Conservation (phyloP, 139 green algal species). For the Limnomonas spitsbergensis region DNA sequence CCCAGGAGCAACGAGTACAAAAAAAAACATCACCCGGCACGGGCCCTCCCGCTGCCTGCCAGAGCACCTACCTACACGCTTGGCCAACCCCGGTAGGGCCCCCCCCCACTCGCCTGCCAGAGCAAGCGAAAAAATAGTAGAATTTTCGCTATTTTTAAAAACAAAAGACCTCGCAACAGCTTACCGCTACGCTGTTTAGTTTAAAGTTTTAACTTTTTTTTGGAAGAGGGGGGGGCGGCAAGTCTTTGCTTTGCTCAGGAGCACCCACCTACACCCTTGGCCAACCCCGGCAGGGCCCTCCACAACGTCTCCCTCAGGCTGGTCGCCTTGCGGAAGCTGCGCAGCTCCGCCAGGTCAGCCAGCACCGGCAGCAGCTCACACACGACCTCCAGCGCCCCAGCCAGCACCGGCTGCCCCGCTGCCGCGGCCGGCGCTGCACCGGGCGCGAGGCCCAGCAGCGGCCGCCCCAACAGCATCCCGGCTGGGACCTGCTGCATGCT, state of each 20-base stretch:
- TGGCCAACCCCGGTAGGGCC: conserved; percentile 64
- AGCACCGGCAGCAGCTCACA: conserved; percentile 58
- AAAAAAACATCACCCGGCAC: too few species aligned
- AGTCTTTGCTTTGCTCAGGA: too few species aligned
- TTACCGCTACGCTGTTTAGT: too few species aligned
- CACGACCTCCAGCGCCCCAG: conserved; percentile 18
- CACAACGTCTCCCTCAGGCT: conserved; percentile 81
- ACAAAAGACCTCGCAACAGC: too few species aligned
- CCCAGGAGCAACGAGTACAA: too few species aligned
- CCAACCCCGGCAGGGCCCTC: conserved; percentile 69
- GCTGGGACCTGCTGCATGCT: too few species aligned
- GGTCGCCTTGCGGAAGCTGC: conserved; percentile 60
- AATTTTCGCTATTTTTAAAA: too few species aligned
- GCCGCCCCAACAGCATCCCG: too few species aligned
- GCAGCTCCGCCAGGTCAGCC: conserved; percentile 55
- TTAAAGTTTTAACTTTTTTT: too few species aligned
- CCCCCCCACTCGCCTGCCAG: conserved; percentile 81
- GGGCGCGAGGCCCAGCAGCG: not conserved
- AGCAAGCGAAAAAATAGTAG: too few species aligned
- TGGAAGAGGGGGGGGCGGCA: too few species aligned
- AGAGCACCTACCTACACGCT: conserved; percentile 58
- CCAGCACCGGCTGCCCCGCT: not conserved
- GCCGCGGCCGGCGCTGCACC: not conserved
- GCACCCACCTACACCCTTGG: conserved; percentile 58
- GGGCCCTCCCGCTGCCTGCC: too few species aligned